Base-by-base conservation (phyloP, 768 basidiomycete species). In the Hydnum rufescens region DNA sequence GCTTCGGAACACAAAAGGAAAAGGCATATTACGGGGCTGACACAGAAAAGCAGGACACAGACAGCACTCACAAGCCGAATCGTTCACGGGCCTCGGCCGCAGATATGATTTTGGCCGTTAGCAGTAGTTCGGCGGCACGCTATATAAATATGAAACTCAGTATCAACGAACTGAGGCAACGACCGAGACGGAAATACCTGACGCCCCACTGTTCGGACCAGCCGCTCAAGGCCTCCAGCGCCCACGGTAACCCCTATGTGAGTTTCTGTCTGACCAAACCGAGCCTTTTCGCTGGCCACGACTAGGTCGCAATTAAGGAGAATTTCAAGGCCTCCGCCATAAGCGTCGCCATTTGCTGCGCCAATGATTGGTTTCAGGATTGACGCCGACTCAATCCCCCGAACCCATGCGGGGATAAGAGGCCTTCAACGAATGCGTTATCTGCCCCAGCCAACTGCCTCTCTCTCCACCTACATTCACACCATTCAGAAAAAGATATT, bases 281-380 rank as follows among this genome's bases (percentile, higher is more conserved):
- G 74, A 2, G 82, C 77, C 16, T 75, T 73, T 49, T 76, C 68
- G 55, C 70, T 72, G 1, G 84, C 78, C 19, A 87, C 62, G 51
- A 86, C 81, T 26, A 86, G 60, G 59, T 87, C 85, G 55, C 82
- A 85, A 57, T 87, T 87, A 3, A 86, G 58, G 1, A 83, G 57
- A 49, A 82, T 70, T 60, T 81, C 80, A 56, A 74, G 67, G 4
- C 77, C 80, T 1, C 80, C 80, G 19, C 78, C 78, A 46, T 74
- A 75, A 0, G 77, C 75, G 29, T 78, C 72, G 19, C 84, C 84
- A 54, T 77, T 74, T 1, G 85, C 83, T 2, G 85, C 84, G 8
- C 83, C 84, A 46, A 87, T 78, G 49, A 85, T 74, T 4, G 82
- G 82, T 60, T 87, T 87, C 63, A 68, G 0, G 74, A 74, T 36